These are phyloP conservation scores for Panicum hallii DNA, from an alignment of 202 grass and related monocot genomes.

Conservation along the genomic window DNA sequence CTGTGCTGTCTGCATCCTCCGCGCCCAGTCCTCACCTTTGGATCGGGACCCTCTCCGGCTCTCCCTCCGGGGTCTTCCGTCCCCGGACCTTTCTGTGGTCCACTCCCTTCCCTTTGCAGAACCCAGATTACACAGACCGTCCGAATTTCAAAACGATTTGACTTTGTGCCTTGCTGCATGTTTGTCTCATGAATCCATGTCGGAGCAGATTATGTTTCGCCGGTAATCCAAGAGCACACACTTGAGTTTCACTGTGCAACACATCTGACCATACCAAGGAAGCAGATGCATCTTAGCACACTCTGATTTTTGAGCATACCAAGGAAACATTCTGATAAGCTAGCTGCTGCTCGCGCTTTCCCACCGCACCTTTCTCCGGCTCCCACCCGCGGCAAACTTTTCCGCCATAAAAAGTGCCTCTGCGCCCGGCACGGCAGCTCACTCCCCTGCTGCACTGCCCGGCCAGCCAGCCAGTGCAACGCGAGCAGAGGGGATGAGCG, in stretches of 20 bases:
- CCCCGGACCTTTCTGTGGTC: conserved; percentile 9
- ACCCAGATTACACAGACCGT: not conserved
- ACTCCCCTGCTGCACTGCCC: not conserved
- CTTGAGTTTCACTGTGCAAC: not conserved
- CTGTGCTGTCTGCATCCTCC: not conserved
- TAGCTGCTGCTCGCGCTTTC: conserved; percentile 34
- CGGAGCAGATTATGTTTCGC: not conserved
- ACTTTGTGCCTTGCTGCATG: not conserved
- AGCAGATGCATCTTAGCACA: not conserved
- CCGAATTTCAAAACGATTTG: conserved; percentile 45
- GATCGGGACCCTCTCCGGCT: not conserved
- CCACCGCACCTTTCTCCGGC: conserved; percentile 30
- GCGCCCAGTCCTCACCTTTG: not conserved
- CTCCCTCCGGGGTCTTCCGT: not conserved
- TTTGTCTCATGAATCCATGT: not conserved
- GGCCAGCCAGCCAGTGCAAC: not conserved
- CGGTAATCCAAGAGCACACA: not conserved
- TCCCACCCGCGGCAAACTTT: conserved; percentile 50
- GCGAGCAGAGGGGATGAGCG: conserved; percentile 20
- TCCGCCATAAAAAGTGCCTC: conserved; percentile 53
- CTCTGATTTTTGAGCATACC: not conserved
- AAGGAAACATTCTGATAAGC: conserved; percentile 4
- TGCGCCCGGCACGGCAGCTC: not conserved
- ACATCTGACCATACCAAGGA: not conserved
- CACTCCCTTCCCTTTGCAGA: not conserved